These are phyloP conservation scores for Ramularia endophylla DNA, from an alignment of 2,329 filamentous ascomycete species.

Conservation along the genomic window DNA sequence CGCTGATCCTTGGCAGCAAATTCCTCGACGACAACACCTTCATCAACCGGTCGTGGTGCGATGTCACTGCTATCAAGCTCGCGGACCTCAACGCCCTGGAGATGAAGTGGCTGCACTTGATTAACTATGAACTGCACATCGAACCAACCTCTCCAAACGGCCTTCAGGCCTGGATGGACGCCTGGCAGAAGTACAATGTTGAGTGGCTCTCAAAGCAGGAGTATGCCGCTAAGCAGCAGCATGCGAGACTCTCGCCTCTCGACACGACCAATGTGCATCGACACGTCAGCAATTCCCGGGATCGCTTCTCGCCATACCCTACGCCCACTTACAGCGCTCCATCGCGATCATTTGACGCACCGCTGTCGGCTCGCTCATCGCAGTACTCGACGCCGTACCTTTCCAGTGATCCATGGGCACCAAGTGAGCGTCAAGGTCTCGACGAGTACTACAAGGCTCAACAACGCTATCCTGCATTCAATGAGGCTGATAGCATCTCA, in stretches of 20 bases:
- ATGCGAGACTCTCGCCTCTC: conserved; percentile 51
- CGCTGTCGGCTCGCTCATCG: conserved; percentile 27
- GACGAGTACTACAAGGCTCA: conserved; percentile 31
- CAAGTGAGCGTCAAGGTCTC: conserved; percentile 22
- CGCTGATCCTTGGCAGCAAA: conserved; percentile 84
- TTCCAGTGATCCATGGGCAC: conserved; percentile 28
- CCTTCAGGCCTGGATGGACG: conserved; percentile 58
- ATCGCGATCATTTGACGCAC: conserved; percentile 21
- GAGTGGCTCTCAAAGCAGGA: conserved; percentile 26
- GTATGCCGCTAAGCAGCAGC: conserved; percentile 26
- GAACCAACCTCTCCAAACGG: conserved; percentile 73
- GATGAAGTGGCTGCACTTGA: conserved; percentile 77
- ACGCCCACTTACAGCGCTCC: conserved; percentile 22
- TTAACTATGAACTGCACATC: conserved; percentile 80
- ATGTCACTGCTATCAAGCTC: conserved; percentile 85
- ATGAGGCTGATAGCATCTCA: conserved; percentile 29
- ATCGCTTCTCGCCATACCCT: conserved; percentile 36
- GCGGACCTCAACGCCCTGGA: conserved; percentile 79
- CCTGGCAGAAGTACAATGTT: conserved; percentile 60
- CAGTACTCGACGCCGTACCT: conserved; percentile 30
- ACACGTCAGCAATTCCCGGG: conserved; percentile 39
- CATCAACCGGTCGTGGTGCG: conserved; percentile 94
- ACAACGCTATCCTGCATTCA: conserved; percentile 28
- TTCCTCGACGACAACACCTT: conserved; percentile 97
- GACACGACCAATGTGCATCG: conserved; percentile 56